Conservation (phyloP, 805 yeast species). For the Suhomyces tanzawaensis region DNA sequence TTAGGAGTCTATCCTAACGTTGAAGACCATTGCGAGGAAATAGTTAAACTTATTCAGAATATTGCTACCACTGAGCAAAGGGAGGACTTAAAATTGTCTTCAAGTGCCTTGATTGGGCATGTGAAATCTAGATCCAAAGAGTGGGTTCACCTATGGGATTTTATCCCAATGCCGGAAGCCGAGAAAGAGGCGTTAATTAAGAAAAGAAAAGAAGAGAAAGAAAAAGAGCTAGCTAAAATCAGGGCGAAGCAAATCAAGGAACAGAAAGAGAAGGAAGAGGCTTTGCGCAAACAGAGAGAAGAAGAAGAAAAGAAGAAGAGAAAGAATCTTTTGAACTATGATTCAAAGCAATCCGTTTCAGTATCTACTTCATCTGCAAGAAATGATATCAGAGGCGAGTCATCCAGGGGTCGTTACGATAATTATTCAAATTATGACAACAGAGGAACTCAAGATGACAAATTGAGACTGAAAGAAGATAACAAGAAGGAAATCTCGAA, state of each 20-base stretch:
- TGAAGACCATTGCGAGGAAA: conserved; percentile 58
- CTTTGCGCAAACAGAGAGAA: conserved; percentile 2
- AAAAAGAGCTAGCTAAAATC: conserved; percentile 12
- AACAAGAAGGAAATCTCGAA: conserved; percentile 6
- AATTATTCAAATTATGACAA: conserved; percentile 23
- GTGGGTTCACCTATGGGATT: conserved; percentile 57
- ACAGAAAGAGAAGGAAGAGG: conserved; percentile 10
- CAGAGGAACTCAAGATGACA: neutral
- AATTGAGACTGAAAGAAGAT: conserved; percentile 1
- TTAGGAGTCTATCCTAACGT: conserved; percentile 64
- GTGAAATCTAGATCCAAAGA: conserved; percentile 51
- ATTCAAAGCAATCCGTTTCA: conserved; percentile 8
- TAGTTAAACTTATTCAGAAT: conserved; percentile 46
- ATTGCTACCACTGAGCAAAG: conserved; percentile 57
- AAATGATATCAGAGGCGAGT: conserved; percentile 8
- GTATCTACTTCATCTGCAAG: conserved; percentile 3
- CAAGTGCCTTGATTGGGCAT: conserved; percentile 68
- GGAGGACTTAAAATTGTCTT: conserved; percentile 78
- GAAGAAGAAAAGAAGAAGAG: conserved; percentile 11
- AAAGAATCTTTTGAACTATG: conserved; percentile 10
- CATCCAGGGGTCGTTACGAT: conserved; percentile 30
- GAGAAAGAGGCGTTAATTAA: conserved; percentile 29
- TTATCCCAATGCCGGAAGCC: conserved; percentile 48
- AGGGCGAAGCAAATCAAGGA: conserved; percentile 15
- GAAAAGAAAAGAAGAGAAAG: conserved; percentile 21